phyloP scores from a whole-genome alignment of 257 asterid genomes.

The Thymus mandschuricus region DNA sequence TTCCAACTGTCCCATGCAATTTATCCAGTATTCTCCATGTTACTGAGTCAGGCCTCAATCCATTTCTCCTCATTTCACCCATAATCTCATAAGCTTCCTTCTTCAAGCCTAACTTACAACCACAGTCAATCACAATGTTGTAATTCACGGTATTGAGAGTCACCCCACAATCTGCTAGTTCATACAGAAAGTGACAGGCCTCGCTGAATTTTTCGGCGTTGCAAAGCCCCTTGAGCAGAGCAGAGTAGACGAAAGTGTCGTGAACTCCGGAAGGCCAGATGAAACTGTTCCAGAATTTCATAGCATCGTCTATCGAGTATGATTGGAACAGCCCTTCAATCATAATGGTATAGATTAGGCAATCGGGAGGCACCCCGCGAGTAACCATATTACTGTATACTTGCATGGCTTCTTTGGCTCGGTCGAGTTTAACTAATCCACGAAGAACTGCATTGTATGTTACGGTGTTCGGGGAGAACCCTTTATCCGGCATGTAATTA shows the following conservation, averaged over 20 bases:
- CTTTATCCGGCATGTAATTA: conserved; percentile 62
- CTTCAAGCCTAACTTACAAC: conserved; percentile 71
- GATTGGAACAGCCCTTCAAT: conserved; percentile 64
- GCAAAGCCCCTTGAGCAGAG: conserved; percentile 79
- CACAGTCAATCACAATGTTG: conserved; percentile 69
- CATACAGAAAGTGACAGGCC: conserved; percentile 75
- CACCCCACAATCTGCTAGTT: conserved; percentile 74
- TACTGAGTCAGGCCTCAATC: conserved; percentile 70
- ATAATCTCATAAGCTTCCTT: conserved; percentile 78
- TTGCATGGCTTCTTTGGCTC: conserved; percentile 65
- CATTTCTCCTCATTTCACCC: conserved; percentile 84
- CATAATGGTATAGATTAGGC: conserved; percentile 60
- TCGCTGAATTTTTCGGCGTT: conserved; percentile 52
- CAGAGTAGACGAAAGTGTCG: conserved; percentile 69
- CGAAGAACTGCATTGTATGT: conserved; percentile 68
- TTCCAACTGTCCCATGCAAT: conserved; percentile 40
- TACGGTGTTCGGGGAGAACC: conserved; percentile 61
- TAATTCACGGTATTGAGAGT: conserved; percentile 61
- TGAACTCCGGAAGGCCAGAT: conserved; percentile 79
- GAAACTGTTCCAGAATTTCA: conserved; percentile 64
- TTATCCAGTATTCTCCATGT: conserved; percentile 89
- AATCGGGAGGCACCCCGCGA: conserved; percentile 55
- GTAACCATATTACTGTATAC: conserved; percentile 50
- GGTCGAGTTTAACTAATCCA: conserved; percentile 65
- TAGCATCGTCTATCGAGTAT: conserved; percentile 58